Percentiles rank a stretch among this genome's conserved stretches.
These are phyloP conservation scores for Pseudoscleropodium purum DNA, from an alignment of 225 moss, liverwort and hornwort genomes.

Conservation along the genomic window DNA sequence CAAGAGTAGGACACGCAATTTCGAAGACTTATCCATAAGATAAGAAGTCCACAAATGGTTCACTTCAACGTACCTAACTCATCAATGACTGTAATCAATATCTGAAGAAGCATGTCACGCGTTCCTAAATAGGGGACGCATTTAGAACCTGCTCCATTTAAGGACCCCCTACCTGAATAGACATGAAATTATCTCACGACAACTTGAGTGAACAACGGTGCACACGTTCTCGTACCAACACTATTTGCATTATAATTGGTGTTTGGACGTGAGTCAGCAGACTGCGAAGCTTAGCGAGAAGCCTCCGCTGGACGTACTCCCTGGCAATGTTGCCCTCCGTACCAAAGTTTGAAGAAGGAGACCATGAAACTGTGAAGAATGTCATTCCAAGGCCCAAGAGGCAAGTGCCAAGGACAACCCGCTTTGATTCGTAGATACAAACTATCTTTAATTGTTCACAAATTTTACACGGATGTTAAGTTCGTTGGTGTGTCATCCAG, in stretches of 20 bases:
- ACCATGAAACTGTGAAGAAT: background rate
- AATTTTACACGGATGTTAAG: background rate
- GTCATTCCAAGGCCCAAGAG: background rate
- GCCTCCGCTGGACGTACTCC: background rate
- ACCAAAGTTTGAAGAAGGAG: background rate
- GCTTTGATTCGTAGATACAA: background rate
- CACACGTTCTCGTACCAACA: background rate
- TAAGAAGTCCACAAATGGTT: no score
- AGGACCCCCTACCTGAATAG: no score
- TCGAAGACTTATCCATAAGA: rapidly evolving
- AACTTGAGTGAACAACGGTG: background rate
- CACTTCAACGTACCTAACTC: no score
- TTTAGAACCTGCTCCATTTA: no score
- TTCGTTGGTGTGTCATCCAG: no score
- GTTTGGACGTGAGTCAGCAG: background rate
- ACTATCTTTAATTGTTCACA: background rate
- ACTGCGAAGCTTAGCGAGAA: background rate
- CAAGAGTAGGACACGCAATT: background rate
- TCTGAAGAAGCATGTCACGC: no score
- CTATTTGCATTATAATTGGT: no score
- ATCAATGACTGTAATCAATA: no score
- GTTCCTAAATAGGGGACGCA: no score
- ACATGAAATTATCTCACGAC: background rate
- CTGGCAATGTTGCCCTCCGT: background rate
- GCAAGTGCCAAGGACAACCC: background rate